phyloP scores from a whole-genome alignment of 805 yeast species.

The Lipomyces spencermartinsiae region DNA sequence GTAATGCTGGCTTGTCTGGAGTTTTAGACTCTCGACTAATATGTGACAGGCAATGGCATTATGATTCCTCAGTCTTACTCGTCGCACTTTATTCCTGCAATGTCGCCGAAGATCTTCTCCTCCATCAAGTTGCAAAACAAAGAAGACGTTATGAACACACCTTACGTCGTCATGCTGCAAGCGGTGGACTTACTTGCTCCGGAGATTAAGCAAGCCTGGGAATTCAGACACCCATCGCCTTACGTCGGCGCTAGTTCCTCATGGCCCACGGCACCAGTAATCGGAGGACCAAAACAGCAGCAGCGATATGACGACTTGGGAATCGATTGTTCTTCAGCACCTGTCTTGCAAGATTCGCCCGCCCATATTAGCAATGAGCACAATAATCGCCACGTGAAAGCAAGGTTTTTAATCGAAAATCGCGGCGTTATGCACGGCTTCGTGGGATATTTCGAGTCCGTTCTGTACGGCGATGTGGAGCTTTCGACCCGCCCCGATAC shows the following conservation, averaged over 20 bases:
- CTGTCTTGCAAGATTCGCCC: neutral
- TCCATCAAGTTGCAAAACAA: constrained; percentile 33
- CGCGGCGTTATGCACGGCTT: constrained; percentile 72
- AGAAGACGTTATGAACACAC: constrained; percentile 44
- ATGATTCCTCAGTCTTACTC: constrained; percentile 69
- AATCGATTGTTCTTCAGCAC: neutral
- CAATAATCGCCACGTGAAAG: constrained; percentile 42
- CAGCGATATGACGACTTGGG: neutral
- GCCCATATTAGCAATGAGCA: constrained; percentile 31
- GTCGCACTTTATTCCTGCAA: constrained; percentile 70
- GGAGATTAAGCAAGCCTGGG: constrained; percentile 62
- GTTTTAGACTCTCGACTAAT: constrained; percentile 17
- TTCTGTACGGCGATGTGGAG: constrained; percentile 62
- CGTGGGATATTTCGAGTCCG: constrained; percentile 75
- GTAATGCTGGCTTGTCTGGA: constrained; percentile 43
- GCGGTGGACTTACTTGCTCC: constrained; percentile 55
- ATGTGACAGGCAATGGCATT: constrained; percentile 49
- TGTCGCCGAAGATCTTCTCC: constrained; percentile 58
- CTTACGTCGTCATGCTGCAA: constrained; percentile 54
- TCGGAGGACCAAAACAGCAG: neutral
- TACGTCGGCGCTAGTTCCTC: neutral
- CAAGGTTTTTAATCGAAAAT: constrained; percentile 52
- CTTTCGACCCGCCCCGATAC: constrained; percentile 59
- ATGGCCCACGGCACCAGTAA: neutral
- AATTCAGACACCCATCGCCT: constrained; percentile 59